Evolutionary conservation across 495 filamentous ascomycete genomes (phyloP), one percentile per base, ranked within the genome.

Genomic region (Elasticomyces elasticus): DNA sequence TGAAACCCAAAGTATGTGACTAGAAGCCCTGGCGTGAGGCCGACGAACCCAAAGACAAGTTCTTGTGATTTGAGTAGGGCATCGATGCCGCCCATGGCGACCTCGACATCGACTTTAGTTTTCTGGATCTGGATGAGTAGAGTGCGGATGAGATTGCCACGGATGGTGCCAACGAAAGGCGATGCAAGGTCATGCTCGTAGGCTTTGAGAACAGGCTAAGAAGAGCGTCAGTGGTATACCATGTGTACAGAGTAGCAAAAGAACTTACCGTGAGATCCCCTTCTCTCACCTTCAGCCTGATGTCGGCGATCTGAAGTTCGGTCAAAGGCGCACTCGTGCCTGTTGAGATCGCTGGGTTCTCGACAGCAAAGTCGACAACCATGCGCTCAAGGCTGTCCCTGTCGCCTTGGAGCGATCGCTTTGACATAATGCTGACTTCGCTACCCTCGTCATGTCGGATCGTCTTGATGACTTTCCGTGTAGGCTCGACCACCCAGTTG

Each of bases 71-170:
- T 95, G 12, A 98, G 73, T 20, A 98, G 74, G 24, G 87, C 72
- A 68, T 98, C 89, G 51, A 98, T 97, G 13, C 92, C 92, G 51
- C 86, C 85, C 66, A 97, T 86, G 15, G 92, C 92, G 52, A 98
- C 82, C 67, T 98, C 92, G 9, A 97, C 84, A 61, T 98, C 92
- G 25, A 98, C 92, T 72, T 97, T 98, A 0, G 92, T 97, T 74
- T 97, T 98, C 65, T 98, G 92, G 42, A 98, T 81, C 65, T 98
- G 92, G 42, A 98, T 95, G 27, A 98, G 76, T 46, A 98, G 77
- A 22, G 92, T 85, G 46, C 92, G 81, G 43, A 96, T 72, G n/a
- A 98, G 71, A 64, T 95, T 89, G 19, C 92, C 92, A 40, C 75
- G 75, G 15, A 97, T 64, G 0, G 88, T 84, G 6, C 89, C 89